phyloP scores from a whole-genome alignment of 1,139 yeast species.

The Diutina sp. region DNA sequence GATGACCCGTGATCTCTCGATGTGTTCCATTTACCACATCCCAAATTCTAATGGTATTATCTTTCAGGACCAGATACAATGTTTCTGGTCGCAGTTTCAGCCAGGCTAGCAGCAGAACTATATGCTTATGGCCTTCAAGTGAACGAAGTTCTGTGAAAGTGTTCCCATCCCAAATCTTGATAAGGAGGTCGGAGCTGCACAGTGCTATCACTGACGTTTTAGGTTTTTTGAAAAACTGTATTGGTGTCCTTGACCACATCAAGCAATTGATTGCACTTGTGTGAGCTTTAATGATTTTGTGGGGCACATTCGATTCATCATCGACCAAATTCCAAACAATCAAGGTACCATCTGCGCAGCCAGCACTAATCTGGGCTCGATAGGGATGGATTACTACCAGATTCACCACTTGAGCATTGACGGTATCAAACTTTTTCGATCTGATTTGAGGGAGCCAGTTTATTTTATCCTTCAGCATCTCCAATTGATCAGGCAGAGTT shows the following conservation, averaged over 20 bases:
- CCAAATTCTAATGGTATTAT: constrained; percentile 65
- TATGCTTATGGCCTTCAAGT: constrained; percentile 82
- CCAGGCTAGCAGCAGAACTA: constrained; percentile 57
- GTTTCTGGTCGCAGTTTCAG: constrained; percentile 21
- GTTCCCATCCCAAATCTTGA: constrained; percentile 56
- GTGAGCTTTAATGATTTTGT: constrained; percentile 62
- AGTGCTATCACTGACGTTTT: constrained; percentile 30
- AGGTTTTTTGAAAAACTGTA: neutral
- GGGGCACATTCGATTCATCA: constrained; percentile 54
- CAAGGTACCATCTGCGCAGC: constrained; percentile 64
- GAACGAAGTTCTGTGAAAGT: constrained; percentile 47
- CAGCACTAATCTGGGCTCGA: constrained; percentile 53
- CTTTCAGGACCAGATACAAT: constrained; percentile 68
- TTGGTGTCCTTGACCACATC: constrained; percentile 29
- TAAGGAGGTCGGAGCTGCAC: constrained; percentile 62
- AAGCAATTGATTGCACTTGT: constrained; percentile 56
- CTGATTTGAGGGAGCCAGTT: constrained; percentile 65
- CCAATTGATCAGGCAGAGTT: constrained; percentile 1
- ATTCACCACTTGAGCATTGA: constrained; percentile 42
- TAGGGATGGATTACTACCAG: constrained; percentile 62
- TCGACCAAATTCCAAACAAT: constrained; percentile 55
- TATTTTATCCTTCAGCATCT: constrained; percentile 21
- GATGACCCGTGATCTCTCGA: constrained; percentile 59
- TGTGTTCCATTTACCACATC: constrained; percentile 54
- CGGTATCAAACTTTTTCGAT: constrained; percentile 39